Conservation (phyloP, 352 stramenopile species). For the Phytophthora vignae region DNA sequence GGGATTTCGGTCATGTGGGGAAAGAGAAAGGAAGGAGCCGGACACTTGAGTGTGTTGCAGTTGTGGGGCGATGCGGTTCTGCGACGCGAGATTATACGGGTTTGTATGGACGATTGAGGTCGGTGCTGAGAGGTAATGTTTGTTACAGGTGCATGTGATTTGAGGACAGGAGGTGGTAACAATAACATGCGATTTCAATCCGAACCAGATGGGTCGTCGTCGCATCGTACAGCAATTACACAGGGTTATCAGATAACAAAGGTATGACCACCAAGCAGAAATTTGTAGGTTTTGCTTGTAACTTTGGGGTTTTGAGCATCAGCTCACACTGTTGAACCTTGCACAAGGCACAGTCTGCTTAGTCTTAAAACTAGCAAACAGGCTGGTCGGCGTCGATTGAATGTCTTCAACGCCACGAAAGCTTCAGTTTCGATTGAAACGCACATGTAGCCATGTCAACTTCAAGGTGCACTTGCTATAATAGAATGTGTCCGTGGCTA, state of each 20-base stretch:
- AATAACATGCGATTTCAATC: not conserved
- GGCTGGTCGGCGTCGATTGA: too few species aligned
- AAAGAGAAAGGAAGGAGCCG: not conserved
- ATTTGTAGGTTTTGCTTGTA: not conserved
- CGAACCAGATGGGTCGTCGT: not conserved
- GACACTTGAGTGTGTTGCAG: slow-evolving; percentile 13
- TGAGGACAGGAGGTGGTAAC: not conserved
- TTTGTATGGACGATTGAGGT: not conserved
- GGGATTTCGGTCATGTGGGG: not conserved
- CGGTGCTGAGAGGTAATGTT: not conserved
- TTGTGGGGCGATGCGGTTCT: not conserved
- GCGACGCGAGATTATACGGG: not conserved
- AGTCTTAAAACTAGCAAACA: not conserved
- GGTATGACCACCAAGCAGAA: not conserved
- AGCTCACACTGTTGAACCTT: too few species aligned
- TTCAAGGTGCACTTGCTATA: slow-evolving; percentile 1
- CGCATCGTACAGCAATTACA: not conserved
- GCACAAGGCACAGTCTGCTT: not conserved
- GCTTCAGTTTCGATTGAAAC: slow-evolving; percentile 14
- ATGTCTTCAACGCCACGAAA: not conserved
- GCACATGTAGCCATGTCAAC: slow-evolving; percentile 5
- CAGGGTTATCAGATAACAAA: not conserved
- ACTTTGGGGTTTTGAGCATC: too few species aligned
- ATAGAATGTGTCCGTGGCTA: not conserved
- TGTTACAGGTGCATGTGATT: not conserved